phyloP scores from a whole-genome alignment of 208 protist genomes.

The Trichomonas tenax region DNA sequence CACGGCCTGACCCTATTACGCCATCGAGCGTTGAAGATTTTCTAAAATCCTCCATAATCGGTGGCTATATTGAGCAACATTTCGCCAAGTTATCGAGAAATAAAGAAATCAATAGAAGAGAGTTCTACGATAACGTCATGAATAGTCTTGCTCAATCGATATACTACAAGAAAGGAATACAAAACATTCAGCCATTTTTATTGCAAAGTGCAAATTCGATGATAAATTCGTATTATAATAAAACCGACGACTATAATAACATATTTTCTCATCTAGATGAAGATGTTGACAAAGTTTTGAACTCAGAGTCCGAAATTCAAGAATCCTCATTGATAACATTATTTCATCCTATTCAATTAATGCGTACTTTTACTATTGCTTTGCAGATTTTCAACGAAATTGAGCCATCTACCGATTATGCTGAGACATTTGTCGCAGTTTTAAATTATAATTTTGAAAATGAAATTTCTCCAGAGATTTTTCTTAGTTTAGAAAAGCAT shows the following conservation, averaged over 20 bases:
- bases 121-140: not conserved
- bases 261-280: not conserved
- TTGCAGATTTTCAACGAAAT: not conserved
- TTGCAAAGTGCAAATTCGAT: not conserved
- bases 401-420: not conserved
- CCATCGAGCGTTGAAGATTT: not conserved
- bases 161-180: not conserved
- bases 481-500: not conserved
- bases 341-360: not conserved
- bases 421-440: not conserved
- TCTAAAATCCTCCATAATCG: not conserved
- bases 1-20: not conserved
- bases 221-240: not conserved
- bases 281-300: not conserved
- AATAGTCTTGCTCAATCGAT: not conserved
- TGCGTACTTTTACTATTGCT: not conserved
- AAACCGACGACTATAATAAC: not conserved
- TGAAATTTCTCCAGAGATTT: not conserved
- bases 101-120: not conserved
- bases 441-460: not conserved
- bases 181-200: not conserved
- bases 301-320: not conserved
- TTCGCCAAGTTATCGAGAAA: not conserved
- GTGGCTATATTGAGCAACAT: not conserved
- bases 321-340: not conserved